Evolutionary conservation across 1,139 yeast species (phyloP).

Genomic region (Kodamaea plutei): DNA sequence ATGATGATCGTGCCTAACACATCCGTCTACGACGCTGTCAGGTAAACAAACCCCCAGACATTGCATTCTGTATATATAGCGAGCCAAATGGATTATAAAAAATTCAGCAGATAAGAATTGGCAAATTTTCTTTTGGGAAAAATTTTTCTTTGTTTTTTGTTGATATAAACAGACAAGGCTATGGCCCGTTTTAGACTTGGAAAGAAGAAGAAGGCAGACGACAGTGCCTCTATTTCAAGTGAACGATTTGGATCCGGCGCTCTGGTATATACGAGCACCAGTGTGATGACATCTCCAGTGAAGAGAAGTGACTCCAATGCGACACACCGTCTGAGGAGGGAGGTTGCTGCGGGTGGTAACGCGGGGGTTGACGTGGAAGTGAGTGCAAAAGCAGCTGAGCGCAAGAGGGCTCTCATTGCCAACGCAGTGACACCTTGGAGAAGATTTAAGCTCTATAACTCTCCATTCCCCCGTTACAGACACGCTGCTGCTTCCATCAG

Average conservation of each 20-base stretch:
- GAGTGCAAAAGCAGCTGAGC: not conserved
- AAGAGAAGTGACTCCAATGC: conserved; percentile 19
- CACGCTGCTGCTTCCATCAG: conserved; percentile 79
- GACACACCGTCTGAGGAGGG: not conserved
- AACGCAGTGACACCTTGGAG: conserved; percentile 64
- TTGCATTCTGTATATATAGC: too few species aligned
- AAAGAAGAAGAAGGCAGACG: conserved; percentile 19
- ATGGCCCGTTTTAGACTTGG: conserved; percentile 32
- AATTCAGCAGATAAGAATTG: too few species aligned
- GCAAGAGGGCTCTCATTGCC: not conserved
- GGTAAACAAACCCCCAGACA: too few species aligned
- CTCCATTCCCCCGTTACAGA: conserved; percentile 93
- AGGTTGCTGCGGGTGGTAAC: not conserved
- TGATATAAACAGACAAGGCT: too few species aligned
- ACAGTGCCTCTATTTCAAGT: conserved; percentile 11
- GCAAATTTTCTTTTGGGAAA: too few species aligned
- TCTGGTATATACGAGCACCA: conserved; percentile 3
- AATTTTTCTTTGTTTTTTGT: too few species aligned
- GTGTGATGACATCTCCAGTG: conserved; percentile 59
- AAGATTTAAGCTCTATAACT: conserved; percentile 60
- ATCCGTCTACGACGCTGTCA: too few species aligned
- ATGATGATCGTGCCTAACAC: too few species aligned
- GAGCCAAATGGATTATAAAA: too few species aligned
- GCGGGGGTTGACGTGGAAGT: not conserved
- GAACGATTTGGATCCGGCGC: conserved; percentile 4